A percentile compares a stretch with the other conserved stretches of the same genome.
These are phyloP conservation scores for Carex littledalei DNA, from an alignment of 176 grass and related monocot species.

Conservation along the genomic window DNA sequence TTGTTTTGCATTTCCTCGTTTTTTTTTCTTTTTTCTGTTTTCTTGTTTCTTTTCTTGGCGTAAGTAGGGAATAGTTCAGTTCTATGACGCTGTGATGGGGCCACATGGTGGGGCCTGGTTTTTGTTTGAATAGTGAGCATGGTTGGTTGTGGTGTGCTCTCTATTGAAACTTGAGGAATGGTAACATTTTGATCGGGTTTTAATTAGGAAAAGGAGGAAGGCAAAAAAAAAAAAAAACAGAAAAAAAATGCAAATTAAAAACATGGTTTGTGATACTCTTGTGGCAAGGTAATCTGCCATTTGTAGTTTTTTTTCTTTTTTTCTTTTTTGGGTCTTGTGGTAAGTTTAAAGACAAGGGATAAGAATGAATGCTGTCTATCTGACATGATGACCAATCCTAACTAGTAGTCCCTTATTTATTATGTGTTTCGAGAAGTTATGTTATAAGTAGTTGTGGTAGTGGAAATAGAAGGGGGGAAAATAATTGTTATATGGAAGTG, in stretches of 20 bases:
- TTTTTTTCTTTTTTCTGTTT: neutral
- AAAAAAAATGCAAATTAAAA: neutral
- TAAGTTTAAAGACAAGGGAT: neutral
- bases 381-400: neutral
- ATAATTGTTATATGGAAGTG: neutral
- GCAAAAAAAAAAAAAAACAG: neutral
- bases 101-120: neutral
- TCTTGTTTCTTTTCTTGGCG: neutral
- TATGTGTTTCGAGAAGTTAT: neutral
- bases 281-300: neutral
- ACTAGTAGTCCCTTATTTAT: neutral
- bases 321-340: neutral
- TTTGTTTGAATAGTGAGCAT: neutral
- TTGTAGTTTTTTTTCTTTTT: neutral
- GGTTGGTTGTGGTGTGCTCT: conserved; percentile 11
- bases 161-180: neutral
- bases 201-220: neutral
- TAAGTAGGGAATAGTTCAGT: neutral
- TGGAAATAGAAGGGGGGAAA: neutral
- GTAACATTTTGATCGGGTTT: neutral
- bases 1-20: neutral
- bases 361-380: neutral
- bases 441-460: neutral
- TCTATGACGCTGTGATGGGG: neutral
- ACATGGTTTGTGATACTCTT: neutral